These are phyloP conservation scores for Zygotorulaspora danielsina DNA, from an alignment of 805 yeast genomes.

Conservation along the genomic window DNA sequence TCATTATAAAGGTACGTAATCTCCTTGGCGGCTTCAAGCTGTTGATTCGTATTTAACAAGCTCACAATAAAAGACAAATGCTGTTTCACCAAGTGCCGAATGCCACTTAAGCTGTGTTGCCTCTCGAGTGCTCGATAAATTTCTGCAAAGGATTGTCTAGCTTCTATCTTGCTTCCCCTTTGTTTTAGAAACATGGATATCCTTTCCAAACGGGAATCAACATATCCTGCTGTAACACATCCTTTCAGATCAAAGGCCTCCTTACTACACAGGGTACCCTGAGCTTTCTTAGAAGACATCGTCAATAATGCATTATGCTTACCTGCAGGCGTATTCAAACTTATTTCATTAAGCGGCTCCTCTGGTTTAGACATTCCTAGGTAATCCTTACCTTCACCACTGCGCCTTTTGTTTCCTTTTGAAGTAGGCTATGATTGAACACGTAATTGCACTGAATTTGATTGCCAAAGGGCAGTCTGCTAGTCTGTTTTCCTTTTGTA, in stretches of 20 bases:
- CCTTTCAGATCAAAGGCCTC: constrained; percentile 4
- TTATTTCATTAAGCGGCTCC: constrained; percentile 27
- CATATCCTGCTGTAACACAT: constrained; percentile 3
- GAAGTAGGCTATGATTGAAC: neutral
- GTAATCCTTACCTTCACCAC: neutral
- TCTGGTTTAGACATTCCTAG: constrained; percentile 24
- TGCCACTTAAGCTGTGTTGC: constrained; percentile 8
- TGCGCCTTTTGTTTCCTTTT: neutral
- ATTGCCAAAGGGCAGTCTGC: too few relatives aligned
- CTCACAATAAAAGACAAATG: constrained; percentile 28
- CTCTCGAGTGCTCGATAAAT: constrained; percentile 6
- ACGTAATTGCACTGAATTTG: neutral
- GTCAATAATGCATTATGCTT: constrained; percentile 6
- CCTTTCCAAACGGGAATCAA: constrained; percentile 7
- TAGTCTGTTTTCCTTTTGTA: neutral
- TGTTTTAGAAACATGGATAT: constrained; percentile 9
- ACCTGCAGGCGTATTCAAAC: constrained; percentile 22
- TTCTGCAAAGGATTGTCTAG: constrained; percentile 3
- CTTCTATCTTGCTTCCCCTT: constrained; percentile 2
- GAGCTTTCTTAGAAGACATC: neutral
- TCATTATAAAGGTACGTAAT: constrained; percentile 24
- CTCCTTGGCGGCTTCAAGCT: constrained; percentile 15
- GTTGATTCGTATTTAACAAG: constrained; percentile 13
- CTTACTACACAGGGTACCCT: neutral
- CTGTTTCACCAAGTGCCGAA: constrained; percentile 18